Base-by-base conservation (phyloP, 306 rosid species). In the Mimosa pudica region DNA sequence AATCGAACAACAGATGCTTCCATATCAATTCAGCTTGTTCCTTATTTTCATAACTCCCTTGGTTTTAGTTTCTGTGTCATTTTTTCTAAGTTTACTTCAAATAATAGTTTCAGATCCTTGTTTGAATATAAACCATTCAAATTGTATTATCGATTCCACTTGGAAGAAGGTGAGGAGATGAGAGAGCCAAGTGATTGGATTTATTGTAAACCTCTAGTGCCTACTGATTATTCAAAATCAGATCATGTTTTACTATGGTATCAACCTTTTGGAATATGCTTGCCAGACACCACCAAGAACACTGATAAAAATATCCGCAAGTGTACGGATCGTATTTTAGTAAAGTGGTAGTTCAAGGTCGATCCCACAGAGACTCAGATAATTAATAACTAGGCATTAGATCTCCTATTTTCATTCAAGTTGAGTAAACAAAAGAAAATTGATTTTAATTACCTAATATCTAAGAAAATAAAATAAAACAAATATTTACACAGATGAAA, bases 211-310 rank as follows among this genome's bases (percentile, higher is more conserved):
- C 30, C 55, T 49, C n/a, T n/a, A n/a, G 2, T 12, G 55, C 7
- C 8, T 10, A 0, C 7, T 2, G 24, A 14, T 3, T 3, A 11
- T 1, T 58, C 14, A n/a, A 58, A 58, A 58, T 57, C 24, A 4
- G 44, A 74, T 42, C n/a, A 57, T 41, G 68, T 55, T 18, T n/a
- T n/a, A 10, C 36, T 57, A 0, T 74, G 69, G 78, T 52, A 52
- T 52, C 20, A 55, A 7, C 24, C 7, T 6, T 38, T 17, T 54
- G 5, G 10, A 55, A n/a, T 55, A 1, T 6, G 0, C 16, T 16
- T 52, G 60, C 61, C 30, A 1, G 10, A 55, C 30, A 55, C 8
- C 20, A 24, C 5, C 4, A 7, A 3, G 30, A 24, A 24, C 30
- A 24, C 30, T n/a, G n/a, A n/a, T n/a, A n/a, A n/a, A n/a, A n/a